Conservation (phyloP, 192 early-diverging fungal genomes). For the Backusella macrospora region DNA sequence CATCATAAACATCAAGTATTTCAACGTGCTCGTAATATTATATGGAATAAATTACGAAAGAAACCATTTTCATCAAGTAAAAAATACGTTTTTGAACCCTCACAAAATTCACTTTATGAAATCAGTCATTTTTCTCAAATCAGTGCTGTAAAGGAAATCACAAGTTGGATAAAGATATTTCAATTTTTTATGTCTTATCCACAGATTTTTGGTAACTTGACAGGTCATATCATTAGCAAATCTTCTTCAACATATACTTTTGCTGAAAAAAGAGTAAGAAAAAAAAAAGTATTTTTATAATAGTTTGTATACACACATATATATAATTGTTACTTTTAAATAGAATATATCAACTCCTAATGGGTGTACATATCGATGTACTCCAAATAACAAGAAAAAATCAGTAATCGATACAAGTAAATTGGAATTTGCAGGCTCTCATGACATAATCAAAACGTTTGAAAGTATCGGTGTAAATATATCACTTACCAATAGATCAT, state of each 20-base stretch:
- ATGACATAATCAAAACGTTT: slow-evolving; percentile 2
- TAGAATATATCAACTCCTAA: neutral
- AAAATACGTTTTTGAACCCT: neutral
- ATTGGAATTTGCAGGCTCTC: neutral
- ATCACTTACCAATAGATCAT: neutral
- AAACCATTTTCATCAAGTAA: neutral
- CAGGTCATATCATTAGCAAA: neutral
- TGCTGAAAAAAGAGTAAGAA: neutral
- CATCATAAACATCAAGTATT: neutral
- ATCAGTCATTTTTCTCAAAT: neutral
- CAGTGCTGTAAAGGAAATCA: neutral
- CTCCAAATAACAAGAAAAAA: neutral
- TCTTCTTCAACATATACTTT: neutral
- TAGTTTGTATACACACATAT: neutral
- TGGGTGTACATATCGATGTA: neutral
- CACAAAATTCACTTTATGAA: neutral
- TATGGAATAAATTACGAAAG: slow-evolving; percentile 13
- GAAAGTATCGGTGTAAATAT: neutral
- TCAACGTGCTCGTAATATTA: neutral
- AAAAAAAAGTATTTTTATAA: neutral
- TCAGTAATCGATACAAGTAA: slow-evolving; percentile 13
- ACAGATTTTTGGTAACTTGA: neutral
- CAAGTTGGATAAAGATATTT: slow-evolving; percentile 18
- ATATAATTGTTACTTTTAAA: neutral
- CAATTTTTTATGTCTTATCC: slow-evolving; percentile 11